Evolutionary conservation across 768 basidiomycete species (phyloP).

Genomic region (Obba rivulosa): DNA sequence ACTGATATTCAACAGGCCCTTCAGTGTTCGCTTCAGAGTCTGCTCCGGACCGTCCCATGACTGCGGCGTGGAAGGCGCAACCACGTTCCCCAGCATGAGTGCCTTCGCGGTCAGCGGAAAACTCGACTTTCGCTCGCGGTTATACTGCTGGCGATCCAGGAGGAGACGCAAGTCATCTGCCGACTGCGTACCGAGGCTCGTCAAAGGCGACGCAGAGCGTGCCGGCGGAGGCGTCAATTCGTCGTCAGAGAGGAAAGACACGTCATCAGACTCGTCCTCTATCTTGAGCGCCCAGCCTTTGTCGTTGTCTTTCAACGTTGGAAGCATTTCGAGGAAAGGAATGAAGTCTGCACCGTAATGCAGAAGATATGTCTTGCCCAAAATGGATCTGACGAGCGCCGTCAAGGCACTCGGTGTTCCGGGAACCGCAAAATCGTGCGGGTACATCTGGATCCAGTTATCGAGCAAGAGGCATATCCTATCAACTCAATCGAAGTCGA

Average conservation of each 20-base stretch:
- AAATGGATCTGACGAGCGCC: conserved; percentile 74
- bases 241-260: conserved; percentile 47
- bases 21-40: conserved; percentile 53
- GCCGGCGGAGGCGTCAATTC: conserved; percentile 30
- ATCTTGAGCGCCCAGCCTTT: conserved; percentile 69
- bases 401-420: conserved; percentile 67
- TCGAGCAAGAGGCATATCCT: conserved; percentile 81
- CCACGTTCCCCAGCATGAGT: conserved; percentile 26
- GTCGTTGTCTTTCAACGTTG: conserved; percentile 62
- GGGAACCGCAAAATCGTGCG: conserved; percentile 74
- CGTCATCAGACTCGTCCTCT: conserved; percentile 63
- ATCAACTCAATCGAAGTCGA: neutral
- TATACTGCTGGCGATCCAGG: conserved; percentile 12
- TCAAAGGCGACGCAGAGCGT: conserved; percentile 7
- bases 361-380: conserved; percentile 73
- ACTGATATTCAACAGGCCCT: conserved; percentile 55
- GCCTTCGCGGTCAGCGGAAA: conserved; percentile 49
- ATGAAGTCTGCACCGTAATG: conserved; percentile 84
- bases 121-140: conserved; percentile 66
- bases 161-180: too few relatives aligned
- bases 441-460: conserved; percentile 71
- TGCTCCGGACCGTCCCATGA: conserved; percentile 31
- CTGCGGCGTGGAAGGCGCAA: conserved; percentile 21
- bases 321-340: conserved; percentile 69
- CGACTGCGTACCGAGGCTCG: too few relatives aligned